A percentile compares a stretch with the other conserved stretches of the same genome.
Conservation (phyloP, 140 eudicot species). For the Anethum foeniculum region DNA sequence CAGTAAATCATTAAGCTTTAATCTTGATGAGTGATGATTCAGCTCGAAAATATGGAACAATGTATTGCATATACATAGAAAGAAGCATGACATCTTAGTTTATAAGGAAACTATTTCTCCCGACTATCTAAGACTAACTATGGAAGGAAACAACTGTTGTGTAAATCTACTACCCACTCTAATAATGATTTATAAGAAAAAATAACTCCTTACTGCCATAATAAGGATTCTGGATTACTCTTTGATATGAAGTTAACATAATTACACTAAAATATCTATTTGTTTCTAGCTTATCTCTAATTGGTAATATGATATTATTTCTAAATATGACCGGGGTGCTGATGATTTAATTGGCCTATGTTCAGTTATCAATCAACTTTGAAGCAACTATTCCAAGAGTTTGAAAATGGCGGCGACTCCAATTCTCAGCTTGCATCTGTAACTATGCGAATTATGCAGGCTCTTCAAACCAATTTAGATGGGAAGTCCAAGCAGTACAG, state of each 20-base stretch:
- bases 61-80: not conserved
- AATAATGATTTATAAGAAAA: not conserved
- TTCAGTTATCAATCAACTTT: slow-evolving; percentile 85
- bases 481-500: slow-evolving; percentile 93
- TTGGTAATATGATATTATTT: not conserved
- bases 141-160: not conserved
- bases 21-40: not conserved
- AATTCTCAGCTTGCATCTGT: slow-evolving; percentile 84
- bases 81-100: not conserved
- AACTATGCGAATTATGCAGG: slow-evolving; percentile 95
- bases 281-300: not conserved
- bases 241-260: not conserved
- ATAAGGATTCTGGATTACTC: not conserved
- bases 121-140: not conserved
- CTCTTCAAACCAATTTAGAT: slow-evolving; percentile 88
- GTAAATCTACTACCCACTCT: not conserved
- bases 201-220: not conserved
- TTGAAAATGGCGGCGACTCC: slow-evolving; percentile 63
- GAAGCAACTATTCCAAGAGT: slow-evolving; percentile 92
- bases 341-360: not conserved
- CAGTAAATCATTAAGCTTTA: not conserved
- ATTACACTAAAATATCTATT: not conserved
- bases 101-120: not conserved
- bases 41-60: not conserved
- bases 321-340: not conserved